Percentiles rank a stretch among this genome's conserved stretches.
Conservation (phyloP, 805 yeast genomes). For the Candida sithepensis region DNA sequence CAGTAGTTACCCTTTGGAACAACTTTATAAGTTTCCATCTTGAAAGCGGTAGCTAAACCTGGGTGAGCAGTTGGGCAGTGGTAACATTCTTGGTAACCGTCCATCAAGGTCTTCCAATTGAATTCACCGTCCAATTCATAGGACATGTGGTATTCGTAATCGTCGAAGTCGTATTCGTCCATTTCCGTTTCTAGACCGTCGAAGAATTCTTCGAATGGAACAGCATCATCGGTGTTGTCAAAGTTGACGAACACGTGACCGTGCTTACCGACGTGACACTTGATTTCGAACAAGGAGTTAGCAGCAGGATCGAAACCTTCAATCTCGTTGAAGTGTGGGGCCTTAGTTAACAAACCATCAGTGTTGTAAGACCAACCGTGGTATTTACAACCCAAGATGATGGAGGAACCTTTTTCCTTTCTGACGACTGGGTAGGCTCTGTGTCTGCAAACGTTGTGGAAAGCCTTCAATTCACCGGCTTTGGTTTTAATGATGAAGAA, state of each 20-base stretch:
- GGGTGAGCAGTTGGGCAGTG: slow-evolving; percentile 70
- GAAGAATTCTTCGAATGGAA: slow-evolving; percentile 50
- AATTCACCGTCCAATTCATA: slow-evolving; percentile 60
- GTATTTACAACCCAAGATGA: slow-evolving; percentile 55
- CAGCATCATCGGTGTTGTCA: slow-evolving; percentile 39
- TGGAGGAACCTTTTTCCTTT: slow-evolving; percentile 57
- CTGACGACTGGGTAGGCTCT: slow-evolving; percentile 61
- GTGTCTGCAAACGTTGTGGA: slow-evolving; percentile 64
- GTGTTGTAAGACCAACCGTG: slow-evolving; percentile 66
- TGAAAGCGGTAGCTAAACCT: slow-evolving; percentile 52
- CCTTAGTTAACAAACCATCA: slow-evolving; percentile 56
- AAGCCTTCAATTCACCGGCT: slow-evolving; percentile 51
- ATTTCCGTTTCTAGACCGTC: slow-evolving; percentile 48
- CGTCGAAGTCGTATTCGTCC: slow-evolving; percentile 56
- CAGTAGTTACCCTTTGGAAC: slow-evolving; percentile 57
- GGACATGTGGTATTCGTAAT: slow-evolving; percentile 62
- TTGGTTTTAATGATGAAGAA: slow-evolving; percentile 54
- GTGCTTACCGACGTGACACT: slow-evolving; percentile 50
- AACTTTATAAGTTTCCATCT: slow-evolving; percentile 63
- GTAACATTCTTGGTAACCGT: slow-evolving; percentile 65
- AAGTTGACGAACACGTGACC: slow-evolving; percentile 58
- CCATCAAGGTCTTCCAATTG: slow-evolving; percentile 67
- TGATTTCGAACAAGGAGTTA: slow-evolving; percentile 52
- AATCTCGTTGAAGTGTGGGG: slow-evolving; percentile 59
- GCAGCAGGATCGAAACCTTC: slow-evolving; percentile 55